These are phyloP conservation scores for Euphrasia arctica DNA, from an alignment of 305 asterid genomes.

Conservation along the genomic window DNA sequence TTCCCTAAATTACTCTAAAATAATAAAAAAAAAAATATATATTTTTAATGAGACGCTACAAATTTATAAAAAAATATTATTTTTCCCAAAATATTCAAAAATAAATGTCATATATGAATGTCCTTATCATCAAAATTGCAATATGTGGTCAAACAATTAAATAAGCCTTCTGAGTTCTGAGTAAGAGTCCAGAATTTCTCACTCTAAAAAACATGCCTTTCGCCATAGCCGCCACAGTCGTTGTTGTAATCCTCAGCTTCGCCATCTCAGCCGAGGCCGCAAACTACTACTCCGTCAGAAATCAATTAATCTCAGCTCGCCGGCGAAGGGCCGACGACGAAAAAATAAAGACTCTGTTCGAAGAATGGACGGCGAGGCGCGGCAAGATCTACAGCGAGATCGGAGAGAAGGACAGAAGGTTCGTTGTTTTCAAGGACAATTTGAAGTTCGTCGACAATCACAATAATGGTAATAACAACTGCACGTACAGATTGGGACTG, in stretches of 20 bases:
- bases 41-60: too few species aligned
- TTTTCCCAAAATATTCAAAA: too few species aligned
- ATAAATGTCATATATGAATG: too few species aligned
- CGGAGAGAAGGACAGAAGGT: constrained; percentile 54
- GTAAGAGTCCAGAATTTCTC: background rate
- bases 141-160: too few species aligned
- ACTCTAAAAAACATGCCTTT: constrained; percentile 31
- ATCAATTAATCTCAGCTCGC: constrained; percentile 13
- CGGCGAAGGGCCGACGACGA: constrained; percentile 29
- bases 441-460: constrained; percentile 58
- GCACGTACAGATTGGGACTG: constrained; percentile 61
- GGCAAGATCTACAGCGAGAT: constrained; percentile 61
- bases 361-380: constrained; percentile 55
- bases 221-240: constrained; percentile 28
- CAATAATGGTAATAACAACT: constrained; percentile 33
- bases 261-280: constrained; percentile 35
- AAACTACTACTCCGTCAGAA: constrained; percentile 21
- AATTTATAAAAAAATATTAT: too few species aligned
- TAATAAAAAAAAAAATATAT: too few species aligned
- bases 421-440: constrained; percentile 67
- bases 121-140: too few species aligned
- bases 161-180: too few species aligned
- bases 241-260: constrained; percentile 30
- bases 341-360: constrained; percentile 45
- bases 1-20: too few species aligned